Evolutionary conservation across 140 eudicot genomes (phyloP).

Genomic region (Oenanthe javanica): DNA sequence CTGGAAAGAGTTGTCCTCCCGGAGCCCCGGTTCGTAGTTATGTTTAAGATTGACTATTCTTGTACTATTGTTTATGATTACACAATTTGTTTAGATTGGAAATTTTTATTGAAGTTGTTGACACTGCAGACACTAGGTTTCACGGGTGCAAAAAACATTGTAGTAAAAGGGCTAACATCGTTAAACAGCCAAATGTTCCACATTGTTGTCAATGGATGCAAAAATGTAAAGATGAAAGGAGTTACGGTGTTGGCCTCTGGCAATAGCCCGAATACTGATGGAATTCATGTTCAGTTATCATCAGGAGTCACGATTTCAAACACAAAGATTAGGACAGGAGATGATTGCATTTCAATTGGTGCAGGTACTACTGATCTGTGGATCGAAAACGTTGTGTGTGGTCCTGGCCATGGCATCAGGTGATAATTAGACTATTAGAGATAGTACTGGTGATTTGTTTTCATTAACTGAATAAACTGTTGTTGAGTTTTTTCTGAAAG

Average conservation of each 20-base stretch:
- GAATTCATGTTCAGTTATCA: conserved; percentile 20
- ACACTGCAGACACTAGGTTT: conserved; percentile 18
- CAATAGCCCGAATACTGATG: conserved; percentile 28
- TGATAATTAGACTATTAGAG: not conserved
- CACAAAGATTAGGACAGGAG: conserved; percentile 22
- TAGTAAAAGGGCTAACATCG: conserved; percentile 20
- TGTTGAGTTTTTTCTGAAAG: not conserved
- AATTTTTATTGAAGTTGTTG: not conserved
- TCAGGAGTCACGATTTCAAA: conserved; percentile 7
- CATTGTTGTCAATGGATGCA: conserved; percentile 22
- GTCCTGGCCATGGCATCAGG: conserved; percentile 35
- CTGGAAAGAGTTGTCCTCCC: conserved; percentile 1
- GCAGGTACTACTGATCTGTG: conserved; percentile 19
- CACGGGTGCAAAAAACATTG: conserved; percentile 16
- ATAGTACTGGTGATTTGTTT: not conserved
- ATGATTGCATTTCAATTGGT: conserved; percentile 27
- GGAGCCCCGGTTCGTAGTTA: conserved; percentile 6
- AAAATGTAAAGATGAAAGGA: conserved; percentile 8
- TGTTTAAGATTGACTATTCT: not conserved
- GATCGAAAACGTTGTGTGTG: conserved; percentile 19
- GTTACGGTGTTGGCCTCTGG: conserved; percentile 18
- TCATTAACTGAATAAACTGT: not conserved
- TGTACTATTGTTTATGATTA: no score
- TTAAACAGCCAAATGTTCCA: conserved; percentile 27
- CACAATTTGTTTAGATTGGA: not conserved